These are phyloP conservation scores for Tolypocladium album DNA, from an alignment of 2,329 filamentous ascomycete species.

Conservation along the genomic window DNA sequence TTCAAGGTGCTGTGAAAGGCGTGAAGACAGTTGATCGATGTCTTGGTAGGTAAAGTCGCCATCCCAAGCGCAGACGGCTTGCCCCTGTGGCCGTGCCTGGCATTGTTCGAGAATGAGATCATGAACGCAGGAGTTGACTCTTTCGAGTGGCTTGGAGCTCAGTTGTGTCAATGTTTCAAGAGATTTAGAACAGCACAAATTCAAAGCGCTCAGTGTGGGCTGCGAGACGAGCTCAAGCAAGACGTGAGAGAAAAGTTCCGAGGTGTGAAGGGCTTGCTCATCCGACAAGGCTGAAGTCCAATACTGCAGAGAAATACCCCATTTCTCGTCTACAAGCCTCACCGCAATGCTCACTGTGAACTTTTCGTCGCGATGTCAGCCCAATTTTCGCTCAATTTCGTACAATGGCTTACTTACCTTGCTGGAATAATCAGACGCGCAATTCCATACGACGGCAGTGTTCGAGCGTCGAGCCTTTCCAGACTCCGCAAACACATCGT, in stretches of 20 bases:
- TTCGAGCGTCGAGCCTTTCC: neutral
- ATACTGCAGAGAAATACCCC: neutral
- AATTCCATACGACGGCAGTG: neutral
- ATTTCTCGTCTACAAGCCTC: neutral
- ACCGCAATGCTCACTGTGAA: neutral
- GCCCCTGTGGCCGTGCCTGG: constrained; percentile 9
- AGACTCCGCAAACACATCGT: neutral
- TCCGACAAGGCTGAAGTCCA: neutral
- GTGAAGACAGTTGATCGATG: constrained; percentile 12
- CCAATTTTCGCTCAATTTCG: too few species aligned
- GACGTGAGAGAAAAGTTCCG: neutral
- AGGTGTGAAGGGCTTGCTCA: neutral
- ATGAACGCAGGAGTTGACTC: constrained; percentile 11
- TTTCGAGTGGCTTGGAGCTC: neutral
- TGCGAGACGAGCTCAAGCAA: neutral
- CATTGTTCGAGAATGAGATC: constrained; percentile 13
- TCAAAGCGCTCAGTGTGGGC: neutral
- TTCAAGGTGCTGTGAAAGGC: constrained; percentile 9
- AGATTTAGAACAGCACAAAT: neutral
- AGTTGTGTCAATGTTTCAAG: neutral
- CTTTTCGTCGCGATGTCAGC: neutral
- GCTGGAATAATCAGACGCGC: neutral
- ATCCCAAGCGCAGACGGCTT: constrained; percentile 20
- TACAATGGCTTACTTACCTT: neutral
- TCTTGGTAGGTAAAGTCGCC: constrained; percentile 17